These are phyloP conservation scores for Cubamyces lactineus DNA, from an alignment of 768 basidiomycete species.

Conservation along the genomic window DNA sequence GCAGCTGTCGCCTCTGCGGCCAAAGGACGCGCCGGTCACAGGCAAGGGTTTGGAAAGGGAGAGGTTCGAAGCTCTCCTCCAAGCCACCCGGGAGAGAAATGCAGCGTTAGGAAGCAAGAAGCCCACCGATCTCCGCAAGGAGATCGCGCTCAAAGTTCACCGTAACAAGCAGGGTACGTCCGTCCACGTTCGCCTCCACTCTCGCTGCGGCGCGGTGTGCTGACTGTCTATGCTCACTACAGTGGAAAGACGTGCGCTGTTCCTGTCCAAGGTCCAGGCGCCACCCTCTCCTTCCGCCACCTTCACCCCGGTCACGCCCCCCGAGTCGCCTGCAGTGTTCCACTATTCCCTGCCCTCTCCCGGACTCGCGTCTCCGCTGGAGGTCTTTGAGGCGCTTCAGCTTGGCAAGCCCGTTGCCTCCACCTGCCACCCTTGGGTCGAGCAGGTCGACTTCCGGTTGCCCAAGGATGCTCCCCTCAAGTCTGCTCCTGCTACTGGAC, in stretches of 20 bases:
- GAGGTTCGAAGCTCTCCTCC: conserved; percentile 66
- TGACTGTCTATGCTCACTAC: conserved; percentile 6
- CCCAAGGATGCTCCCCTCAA: conserved; percentile 30
- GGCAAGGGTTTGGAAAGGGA: conserved; percentile 63
- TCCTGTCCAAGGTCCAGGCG: conserved; percentile 74
- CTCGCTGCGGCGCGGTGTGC: background rate
- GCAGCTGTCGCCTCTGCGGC: conserved; percentile 56
- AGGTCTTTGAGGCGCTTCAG: conserved; percentile 54
- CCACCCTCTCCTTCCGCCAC: conserved; percentile 65
- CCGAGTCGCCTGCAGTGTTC: conserved; percentile 70
- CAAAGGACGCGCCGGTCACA: conserved; percentile 39
- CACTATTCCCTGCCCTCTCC: conserved; percentile 72
- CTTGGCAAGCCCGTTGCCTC: conserved; percentile 25
- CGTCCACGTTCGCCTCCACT: background rate
- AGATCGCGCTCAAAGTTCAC: conserved; percentile 73
- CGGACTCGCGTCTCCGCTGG: conserved; percentile 64
- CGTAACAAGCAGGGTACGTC: conserved; percentile 72
- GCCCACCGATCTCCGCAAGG: conserved; percentile 66
- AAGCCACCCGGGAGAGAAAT: conserved; percentile 61
- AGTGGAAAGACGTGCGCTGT: conserved; percentile 68
- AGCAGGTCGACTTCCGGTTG: conserved; percentile 65
- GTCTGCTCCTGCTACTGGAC: conserved; percentile 19
- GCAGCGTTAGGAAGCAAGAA: conserved; percentile 48
- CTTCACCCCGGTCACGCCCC: conserved; percentile 62
- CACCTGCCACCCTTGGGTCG: conserved; percentile 55